Base-by-base conservation (phyloP, 805 yeast species). In the Teunomyces atbi region DNA sequence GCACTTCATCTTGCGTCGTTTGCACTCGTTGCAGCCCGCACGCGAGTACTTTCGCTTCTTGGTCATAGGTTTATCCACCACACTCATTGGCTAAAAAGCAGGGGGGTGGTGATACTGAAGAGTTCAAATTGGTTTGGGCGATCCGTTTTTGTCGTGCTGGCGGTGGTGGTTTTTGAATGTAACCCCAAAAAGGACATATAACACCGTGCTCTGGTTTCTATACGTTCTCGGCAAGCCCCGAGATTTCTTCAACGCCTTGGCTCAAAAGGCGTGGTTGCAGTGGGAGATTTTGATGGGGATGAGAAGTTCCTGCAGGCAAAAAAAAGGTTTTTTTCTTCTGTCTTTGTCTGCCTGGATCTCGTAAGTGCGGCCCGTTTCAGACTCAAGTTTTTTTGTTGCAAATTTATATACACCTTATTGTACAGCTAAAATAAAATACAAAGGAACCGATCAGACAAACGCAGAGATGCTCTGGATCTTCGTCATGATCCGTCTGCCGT, bases 401-500 rank as follows among this genome's bases (percentile, higher is more conserved):
- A 21, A 19, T 12, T 35, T 35, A 36, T 36, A 36, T 36, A 36
- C 28, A 36, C 28, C 27, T 13, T 36, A 36, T 36, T 36, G 39
- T 36, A 36, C 39, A 36, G 39, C 39, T 36, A 36, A 33, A 33
- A 30, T 41, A 29, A 21, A 30, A n/a, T 10, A 26, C 19, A 19
- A 39, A 16, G 27, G 35, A 33, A 20, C 36, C 8, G 6, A 8
- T 36, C 27, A 36, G n/a, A 36, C 39, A 36, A 36, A 36, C 12
- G 18, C 21, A 23, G 39, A 36, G 19, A 39, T 30, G 15, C 44
- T 30, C 53, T 72, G 76, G 45, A 71, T 65, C 53, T 89, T 89
- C 23, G 88, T 81, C 70, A 87, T 78, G 49, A 92, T 90, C 60
- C 97, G 81, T 62, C 96, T 79, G n/a, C 97, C 98, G 64, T 92